Evolutionary conservation across 352 stramenopile genomes (phyloP), one percentile per base, ranked within the genome.

Genomic region (Globisporangium emineosum): DNA sequence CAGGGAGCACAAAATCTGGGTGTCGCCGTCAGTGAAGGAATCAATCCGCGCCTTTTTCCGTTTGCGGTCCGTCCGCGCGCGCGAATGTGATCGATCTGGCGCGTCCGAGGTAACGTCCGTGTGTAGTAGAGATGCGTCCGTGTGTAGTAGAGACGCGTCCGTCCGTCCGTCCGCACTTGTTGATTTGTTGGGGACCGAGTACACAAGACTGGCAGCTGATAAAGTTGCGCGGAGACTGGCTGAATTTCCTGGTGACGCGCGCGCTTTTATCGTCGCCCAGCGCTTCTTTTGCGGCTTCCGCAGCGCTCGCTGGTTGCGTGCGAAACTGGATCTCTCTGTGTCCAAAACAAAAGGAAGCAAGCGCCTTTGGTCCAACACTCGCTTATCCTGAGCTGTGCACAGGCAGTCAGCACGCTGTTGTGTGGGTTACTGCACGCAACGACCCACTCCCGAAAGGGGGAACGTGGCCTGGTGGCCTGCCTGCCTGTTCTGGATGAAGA

Each of bases 321-420:
- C 50, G 50, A 17, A 57, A 57, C 51, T 57, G 51, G 51, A 57
- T 57, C 51, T 57, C 51, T 25, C 7, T 15, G 0, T 37, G n/a
- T 15, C 45, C n/a, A 9, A 8, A 25, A 27, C 13, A 23, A 43
- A 13, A 43, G 6, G 37, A 13, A 45, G 35, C 12, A 45, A 43
- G 40, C 15, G 40, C n/a, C n/a, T 17, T 2, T 7, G 40, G 21
- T 17, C 40, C 45, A 52, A 52, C 45, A 52, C 45, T 52, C 17
- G 45, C 43, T 51, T 45, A 2, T 17, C 19, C 27, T 51, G 19
- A 8, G n/a, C 43, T 51, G 37, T 15, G 1, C 15, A n/a, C n/a
- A 37, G 32, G 7, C 37, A 45, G 37, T 45, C 37, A 45, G 37
- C 37, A 45, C 37, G 37, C 37, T 45, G 32, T n/a, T 37, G 32